phyloP scores from a whole-genome alignment of 805 yeast genomes.

The Pichia scutulata region DNA sequence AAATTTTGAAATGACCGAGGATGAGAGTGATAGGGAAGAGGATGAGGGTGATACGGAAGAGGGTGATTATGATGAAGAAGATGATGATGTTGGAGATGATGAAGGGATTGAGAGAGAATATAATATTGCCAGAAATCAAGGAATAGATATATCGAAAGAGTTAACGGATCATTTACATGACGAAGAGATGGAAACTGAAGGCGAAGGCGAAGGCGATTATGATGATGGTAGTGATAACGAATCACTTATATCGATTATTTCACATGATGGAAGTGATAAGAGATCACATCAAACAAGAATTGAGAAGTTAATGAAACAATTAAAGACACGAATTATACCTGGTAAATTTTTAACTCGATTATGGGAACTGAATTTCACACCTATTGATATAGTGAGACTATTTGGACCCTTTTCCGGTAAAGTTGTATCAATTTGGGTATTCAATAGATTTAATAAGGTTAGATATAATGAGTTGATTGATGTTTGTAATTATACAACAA shows the following conservation, averaged over 20 bases:
- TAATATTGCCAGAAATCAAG: conserved; percentile 18
- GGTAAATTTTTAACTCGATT: conserved; percentile 32
- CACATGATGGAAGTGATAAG: conserved; percentile 2
- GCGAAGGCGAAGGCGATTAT: conserved; percentile 5
- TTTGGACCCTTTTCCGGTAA: conserved; percentile 50
- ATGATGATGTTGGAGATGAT: not conserved
- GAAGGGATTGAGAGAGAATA: conserved; percentile 7
- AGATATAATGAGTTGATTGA: conserved; percentile 28
- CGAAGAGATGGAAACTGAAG: not conserved
- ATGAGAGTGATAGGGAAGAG: not conserved
- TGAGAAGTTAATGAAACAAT: conserved; percentile 18
- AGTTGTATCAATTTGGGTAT: conserved; percentile 47
- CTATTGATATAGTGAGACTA: conserved; percentile 42
- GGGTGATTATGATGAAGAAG: not conserved
- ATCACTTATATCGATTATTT: conserved; percentile 6
- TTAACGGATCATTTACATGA: conserved; percentile 16
- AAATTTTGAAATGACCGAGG: not conserved
- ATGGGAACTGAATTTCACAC: conserved; percentile 51
- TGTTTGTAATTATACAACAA: conserved; percentile 48
- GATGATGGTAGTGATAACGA: conserved; percentile 2
- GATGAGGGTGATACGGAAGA: not conserved
- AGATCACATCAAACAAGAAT: conserved; percentile 3
- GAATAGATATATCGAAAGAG: conserved; percentile 29
- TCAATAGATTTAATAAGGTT: conserved; percentile 34
- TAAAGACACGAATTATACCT: conserved; percentile 25